phyloP scores from a whole-genome alignment of 805 yeast genomes.

The Barnettozyma californica region DNA sequence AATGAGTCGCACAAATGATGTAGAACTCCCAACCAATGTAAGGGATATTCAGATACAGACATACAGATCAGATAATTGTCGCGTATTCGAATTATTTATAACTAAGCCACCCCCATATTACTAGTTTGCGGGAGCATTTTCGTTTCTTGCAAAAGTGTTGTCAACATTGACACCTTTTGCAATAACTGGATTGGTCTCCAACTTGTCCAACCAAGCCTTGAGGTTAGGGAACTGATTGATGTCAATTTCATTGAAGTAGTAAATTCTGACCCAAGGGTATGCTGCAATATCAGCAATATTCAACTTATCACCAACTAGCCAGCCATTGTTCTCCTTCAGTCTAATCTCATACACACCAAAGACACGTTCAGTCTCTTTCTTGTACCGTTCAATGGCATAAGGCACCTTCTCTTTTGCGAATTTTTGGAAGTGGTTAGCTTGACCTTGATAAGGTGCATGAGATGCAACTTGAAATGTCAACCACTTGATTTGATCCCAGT shows the following conservation, averaged over 20 bases:
- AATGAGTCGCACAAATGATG: too few relatives aligned
- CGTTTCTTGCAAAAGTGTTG: background rate
- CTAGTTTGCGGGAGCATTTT: background rate
- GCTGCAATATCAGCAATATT: constrained; percentile 54
- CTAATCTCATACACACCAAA: constrained; percentile 49
- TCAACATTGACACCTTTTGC: constrained; percentile 5
- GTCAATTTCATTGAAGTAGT: constrained; percentile 24
- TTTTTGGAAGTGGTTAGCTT: constrained; percentile 42
- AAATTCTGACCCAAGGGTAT: constrained; percentile 39
- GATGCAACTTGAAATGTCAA: constrained; percentile 53
- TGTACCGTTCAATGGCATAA: constrained; percentile 48
- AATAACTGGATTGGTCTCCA: constrained; percentile 28
- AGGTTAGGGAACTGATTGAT: constrained; percentile 36
- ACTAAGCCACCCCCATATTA: background rate
- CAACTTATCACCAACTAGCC: constrained; percentile 53
- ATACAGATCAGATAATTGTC: too few relatives aligned
- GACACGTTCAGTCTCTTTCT: constrained; percentile 46
- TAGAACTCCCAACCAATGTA: too few relatives aligned
- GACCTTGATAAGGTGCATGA: constrained; percentile 61
- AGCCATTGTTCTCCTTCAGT: constrained; percentile 46
- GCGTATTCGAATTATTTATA: too few relatives aligned
- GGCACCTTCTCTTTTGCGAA: constrained; percentile 47
- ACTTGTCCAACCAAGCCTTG: constrained; percentile 34
- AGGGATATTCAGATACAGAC: too few relatives aligned
- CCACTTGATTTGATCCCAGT: constrained; percentile 51